Conservation (phyloP, 2,329 filamentous ascomycete species). For the Colletotrichum sp. region DNA sequence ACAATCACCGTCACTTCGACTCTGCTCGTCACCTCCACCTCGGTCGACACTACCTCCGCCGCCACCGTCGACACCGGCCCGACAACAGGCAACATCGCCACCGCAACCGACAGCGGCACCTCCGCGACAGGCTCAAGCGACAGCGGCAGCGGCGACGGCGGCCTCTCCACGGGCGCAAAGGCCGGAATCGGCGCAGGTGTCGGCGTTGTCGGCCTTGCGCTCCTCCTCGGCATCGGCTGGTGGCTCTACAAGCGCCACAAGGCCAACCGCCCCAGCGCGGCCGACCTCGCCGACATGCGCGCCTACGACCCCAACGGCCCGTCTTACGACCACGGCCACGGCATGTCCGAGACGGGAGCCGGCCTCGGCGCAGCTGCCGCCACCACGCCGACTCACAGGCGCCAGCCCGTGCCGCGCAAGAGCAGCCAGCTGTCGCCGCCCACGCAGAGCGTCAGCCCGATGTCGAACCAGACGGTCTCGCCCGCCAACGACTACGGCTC, state of each 20-base stretch:
- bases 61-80: constrained; percentile 25
- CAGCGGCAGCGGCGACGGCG: constrained; percentile 20
- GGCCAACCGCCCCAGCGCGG: constrained; percentile 16
- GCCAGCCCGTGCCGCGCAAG: constrained; percentile 1
- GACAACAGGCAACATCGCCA: constrained; percentile 28
- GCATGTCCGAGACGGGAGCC: constrained; percentile 11
- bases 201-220: constrained; percentile 37
- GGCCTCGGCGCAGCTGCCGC: neutral
- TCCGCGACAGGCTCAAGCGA: neutral
- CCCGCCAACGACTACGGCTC: neutral
- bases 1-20: constrained; percentile 43
- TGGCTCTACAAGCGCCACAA: constrained; percentile 24
- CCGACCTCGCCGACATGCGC: constrained; percentile 29
- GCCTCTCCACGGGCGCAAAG: constrained; percentile 47
- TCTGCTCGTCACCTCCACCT: constrained; percentile 36
- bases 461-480: constrained; percentile 7
- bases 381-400: neutral
- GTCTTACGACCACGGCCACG: neutral
- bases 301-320: constrained; percentile 42
- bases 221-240: constrained; percentile 22
- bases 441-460: constrained; percentile 13
- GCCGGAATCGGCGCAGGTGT: constrained; percentile 47
- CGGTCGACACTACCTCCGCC: constrained; percentile 33
- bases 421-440: constrained; percentile 9
- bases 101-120: constrained; percentile 10